Conservation (phyloP, 169 alveolate species). For the Eimeria brunetti region DNA sequence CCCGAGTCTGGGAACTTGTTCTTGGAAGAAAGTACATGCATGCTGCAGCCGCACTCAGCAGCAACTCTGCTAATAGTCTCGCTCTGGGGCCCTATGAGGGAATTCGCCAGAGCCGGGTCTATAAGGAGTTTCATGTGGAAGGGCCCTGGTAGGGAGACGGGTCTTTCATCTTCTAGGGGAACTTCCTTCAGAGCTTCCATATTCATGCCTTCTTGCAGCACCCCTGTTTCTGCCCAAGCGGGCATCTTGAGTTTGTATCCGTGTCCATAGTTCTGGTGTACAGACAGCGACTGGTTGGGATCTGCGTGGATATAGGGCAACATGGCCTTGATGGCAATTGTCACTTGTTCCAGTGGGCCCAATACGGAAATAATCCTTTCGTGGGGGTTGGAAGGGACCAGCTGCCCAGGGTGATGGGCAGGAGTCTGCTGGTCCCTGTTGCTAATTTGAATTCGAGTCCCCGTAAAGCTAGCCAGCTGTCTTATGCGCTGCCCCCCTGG, state of each 20-base stretch:
- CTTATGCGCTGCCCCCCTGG: slow-evolving; percentile 71
- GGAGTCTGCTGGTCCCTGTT: slow-evolving; percentile 70
- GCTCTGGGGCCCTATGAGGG: slow-evolving; percentile 65
- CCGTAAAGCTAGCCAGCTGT: slow-evolving; percentile 57
- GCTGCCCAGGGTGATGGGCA: slow-evolving; percentile 48
- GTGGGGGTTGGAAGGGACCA: slow-evolving; percentile 56
- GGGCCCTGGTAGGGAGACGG: slow-evolving; percentile 57
- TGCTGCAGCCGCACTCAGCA: slow-evolving; percentile 50
- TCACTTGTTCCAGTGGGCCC: slow-evolving; percentile 64
- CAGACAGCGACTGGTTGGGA: slow-evolving; percentile 59
- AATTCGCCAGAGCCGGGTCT: slow-evolving; percentile 71
- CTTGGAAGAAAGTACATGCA: slow-evolving; percentile 64
- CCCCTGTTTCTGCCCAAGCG: slow-evolving; percentile 62
- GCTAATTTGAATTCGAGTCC: slow-evolving; percentile 66
- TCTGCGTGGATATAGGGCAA: slow-evolving; percentile 78
- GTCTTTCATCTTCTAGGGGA: slow-evolving; percentile 62
- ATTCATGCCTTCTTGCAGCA: slow-evolving; percentile 74
- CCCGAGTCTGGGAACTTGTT: slow-evolving; percentile 42
- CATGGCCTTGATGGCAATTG: slow-evolving; percentile 59
- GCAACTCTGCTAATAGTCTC: slow-evolving; percentile 24
- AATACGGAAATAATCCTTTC: slow-evolving; percentile 51
- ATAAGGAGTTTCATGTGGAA: slow-evolving; percentile 57
- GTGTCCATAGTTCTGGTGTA: slow-evolving; percentile 74
- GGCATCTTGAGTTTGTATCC: slow-evolving; percentile 69
- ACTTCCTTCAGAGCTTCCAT: slow-evolving; percentile 60